Evolutionary conservation across 768 basidiomycete species (phyloP).

Genomic region (Cystobasidium onofrii): DNA sequence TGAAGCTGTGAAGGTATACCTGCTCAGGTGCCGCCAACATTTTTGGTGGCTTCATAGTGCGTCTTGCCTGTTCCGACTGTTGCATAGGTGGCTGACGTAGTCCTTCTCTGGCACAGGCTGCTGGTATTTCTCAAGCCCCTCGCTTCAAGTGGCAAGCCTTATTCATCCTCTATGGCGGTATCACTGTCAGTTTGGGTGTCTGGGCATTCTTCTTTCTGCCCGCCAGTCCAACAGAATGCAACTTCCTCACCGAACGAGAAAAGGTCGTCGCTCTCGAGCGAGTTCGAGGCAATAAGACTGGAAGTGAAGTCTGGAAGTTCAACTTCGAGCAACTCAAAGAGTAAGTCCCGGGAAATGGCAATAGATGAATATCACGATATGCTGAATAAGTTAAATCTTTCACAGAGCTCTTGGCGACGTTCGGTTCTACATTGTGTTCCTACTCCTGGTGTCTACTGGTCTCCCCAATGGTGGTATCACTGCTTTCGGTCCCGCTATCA

Average conservation of each 20-base stretch:
- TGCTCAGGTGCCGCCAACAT: neutral
- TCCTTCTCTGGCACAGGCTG: no score
- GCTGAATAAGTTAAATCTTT: no score
- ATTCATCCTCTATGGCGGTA: constrained; percentile 56
- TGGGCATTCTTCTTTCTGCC: constrained; percentile 57
- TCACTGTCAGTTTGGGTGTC: constrained; percentile 57
- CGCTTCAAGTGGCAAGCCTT: constrained; percentile 42
- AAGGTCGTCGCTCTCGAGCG: constrained; percentile 59
- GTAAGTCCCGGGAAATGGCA: no score
- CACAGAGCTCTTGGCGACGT: constrained; percentile 28
- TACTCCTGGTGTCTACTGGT: constrained; percentile 32
- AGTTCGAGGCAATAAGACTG: constrained; percentile 59
- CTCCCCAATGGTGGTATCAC: constrained; percentile 35
- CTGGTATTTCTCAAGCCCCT: constrained; percentile 1
- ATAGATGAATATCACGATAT: no score
- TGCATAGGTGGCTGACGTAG: no score
- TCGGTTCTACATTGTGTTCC: constrained; percentile 34
- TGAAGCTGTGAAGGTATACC: no score
- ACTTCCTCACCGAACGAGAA: constrained; percentile 55
- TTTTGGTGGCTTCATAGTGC: neutral
- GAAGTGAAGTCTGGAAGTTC: constrained; percentile 46
- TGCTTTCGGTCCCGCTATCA: constrained; percentile 35
- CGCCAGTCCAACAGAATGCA: constrained; percentile 59
- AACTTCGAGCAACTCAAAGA: constrained; percentile 33
- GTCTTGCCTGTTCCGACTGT: no score